Evolutionary conservation across 768 basidiomycete species (phyloP).

Genomic region (Macrolepiota fuliginosa): DNA sequence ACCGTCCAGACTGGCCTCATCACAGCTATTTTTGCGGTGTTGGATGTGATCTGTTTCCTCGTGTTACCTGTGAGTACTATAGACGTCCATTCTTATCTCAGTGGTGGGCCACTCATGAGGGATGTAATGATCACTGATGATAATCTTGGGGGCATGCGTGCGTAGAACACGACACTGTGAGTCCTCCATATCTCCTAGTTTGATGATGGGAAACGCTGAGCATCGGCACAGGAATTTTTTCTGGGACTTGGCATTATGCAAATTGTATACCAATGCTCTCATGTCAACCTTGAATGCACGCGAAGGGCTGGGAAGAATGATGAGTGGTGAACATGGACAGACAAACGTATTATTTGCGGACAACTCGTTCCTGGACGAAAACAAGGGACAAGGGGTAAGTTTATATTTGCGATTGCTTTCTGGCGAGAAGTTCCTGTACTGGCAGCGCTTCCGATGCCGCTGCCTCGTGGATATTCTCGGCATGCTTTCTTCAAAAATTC

Average conservation of each 20-base stretch:
- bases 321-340: slow-evolving; percentile 3
- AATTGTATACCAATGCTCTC: slow-evolving; percentile 47
- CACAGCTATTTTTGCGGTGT: slow-evolving; percentile 24
- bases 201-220: not conserved
- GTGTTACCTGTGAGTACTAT: slow-evolving; percentile 18
- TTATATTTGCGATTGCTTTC: not conserved
- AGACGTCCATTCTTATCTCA: not conserved
- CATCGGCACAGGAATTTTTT: slow-evolving; percentile 37
- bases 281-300: slow-evolving; percentile 49
- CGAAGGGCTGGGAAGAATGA: slow-evolving; percentile 24
- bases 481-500: not conserved
- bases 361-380: not conserved
- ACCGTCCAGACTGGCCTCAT: slow-evolving; percentile 31
- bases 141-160: not conserved
- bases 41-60: slow-evolving; percentile 30
- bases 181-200: slow-evolving; percentile 15
- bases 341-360: slow-evolving; percentile 19
- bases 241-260: slow-evolving; percentile 46
- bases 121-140: not conserved
- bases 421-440: not conserved
- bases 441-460: not conserved
- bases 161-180: slow-evolving; percentile 42
- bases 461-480: not conserved
- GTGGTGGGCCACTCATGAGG: not conserved
- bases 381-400: not conserved